Evolutionary conservation across 1,284 basidiomycete species (phyloP), one percentile per base, ranked within the genome.

Genomic region (Malassezia arunalokei): DNA sequence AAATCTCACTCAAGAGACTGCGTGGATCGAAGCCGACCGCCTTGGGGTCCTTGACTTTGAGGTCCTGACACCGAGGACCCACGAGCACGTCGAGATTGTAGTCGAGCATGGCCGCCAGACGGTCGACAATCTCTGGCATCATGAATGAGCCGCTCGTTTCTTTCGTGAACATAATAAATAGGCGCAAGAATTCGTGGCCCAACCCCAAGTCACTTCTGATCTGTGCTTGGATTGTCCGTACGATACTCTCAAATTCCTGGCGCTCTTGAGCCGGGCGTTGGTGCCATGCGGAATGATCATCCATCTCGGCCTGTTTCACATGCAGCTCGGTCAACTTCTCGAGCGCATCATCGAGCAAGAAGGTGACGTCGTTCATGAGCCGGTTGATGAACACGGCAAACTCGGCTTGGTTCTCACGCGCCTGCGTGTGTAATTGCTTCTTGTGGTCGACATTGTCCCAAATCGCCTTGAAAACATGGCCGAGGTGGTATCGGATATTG

Each of bases 321-420:
- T 87, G 83, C 60, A 98, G 90, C 72, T 91, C 87, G 6, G 82
- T 78, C 45, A 99, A 78, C 65, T 91, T 86, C 62, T 83, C 84
- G 48, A 98, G 78, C 5, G 90, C 92, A 69, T 99, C 94, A 72
- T 98, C 92, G 77, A 99, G 83, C 56, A 98, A 83, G 75, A 90
- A 98, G 1, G 94, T 98, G 41, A 94, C 90, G 69, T 99, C 94
- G 79, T 95, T 96, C 79, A 98, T 95, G 81, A 98, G 85, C 64
- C 96, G 79, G 75, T 99, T 98, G 75, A 90, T 82, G 74, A 99
- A 98, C 49, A 86, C 84, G 56, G 96, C 84, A 47, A 73, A 73
- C 31, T 62, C 58, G 17, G 58, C 49, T 11, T 52, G 54, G 41
- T 59, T 54, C 27, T 50, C 57, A 37, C 43, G 39, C 12, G 70